A percentile compares a stretch with the other conserved stretches of the same genome.
Evolutionary conservation across 23 red algal genomes (phyloP).

Genomic region (Agarophyton chilense): DNA sequence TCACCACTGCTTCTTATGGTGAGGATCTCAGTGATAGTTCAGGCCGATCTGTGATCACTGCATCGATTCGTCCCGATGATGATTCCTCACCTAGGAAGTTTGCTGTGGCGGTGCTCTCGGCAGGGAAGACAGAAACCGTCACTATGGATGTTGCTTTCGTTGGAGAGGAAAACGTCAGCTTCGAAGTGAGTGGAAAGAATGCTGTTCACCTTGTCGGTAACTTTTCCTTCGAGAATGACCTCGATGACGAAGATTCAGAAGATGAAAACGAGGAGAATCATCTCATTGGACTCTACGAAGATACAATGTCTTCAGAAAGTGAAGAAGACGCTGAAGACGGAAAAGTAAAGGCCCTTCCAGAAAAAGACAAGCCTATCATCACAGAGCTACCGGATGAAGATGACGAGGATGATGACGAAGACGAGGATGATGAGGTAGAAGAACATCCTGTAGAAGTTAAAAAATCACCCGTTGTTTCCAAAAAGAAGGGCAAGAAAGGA

Average conservation of each 20-base stretch:
- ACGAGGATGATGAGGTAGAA: background rate
- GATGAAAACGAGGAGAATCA: conserved; percentile 41
- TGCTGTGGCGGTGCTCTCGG: conserved; percentile 51
- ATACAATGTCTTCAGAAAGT: conserved; percentile 24
- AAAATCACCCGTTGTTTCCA: background rate
- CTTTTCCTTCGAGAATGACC: conserved; percentile 47
- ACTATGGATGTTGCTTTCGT: conserved; percentile 53
- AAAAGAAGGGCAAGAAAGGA: conserved; percentile 38
- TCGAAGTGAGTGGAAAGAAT: conserved; percentile 70
- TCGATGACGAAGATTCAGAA: conserved; percentile 44
- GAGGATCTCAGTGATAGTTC: conserved; percentile 40
- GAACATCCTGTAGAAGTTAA: background rate
- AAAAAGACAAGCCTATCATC: conserved; percentile 47
- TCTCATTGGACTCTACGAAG: conserved; percentile 57
- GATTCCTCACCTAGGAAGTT: conserved; percentile 9
- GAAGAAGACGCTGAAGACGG: conserved; percentile 37
- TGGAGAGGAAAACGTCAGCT: conserved; percentile 54
- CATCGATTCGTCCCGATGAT: conserved; percentile 35
- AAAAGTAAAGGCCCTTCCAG: background rate
- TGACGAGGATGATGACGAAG: background rate
- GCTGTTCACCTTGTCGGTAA: conserved; percentile 68
- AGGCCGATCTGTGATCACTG: conserved; percentile 69
- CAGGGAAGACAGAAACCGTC: conserved; percentile 55
- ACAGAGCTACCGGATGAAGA: conserved; percentile 55
- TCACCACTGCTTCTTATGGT: conserved; percentile 64